Base-by-base conservation (phyloP, 1,139 yeast species). In the Taiozyma onychis region DNA sequence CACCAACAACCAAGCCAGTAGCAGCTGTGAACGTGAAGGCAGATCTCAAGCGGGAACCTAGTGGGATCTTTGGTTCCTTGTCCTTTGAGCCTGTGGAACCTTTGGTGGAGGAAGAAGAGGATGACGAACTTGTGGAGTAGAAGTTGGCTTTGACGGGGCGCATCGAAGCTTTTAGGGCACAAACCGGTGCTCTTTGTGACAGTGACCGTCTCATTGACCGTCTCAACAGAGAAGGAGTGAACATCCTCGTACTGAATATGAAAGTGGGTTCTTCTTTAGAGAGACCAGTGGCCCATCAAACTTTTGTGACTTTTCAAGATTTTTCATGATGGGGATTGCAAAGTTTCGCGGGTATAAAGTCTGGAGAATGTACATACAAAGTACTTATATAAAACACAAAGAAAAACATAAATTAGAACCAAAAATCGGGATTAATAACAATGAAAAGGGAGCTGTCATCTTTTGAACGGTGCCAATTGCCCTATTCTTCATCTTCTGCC, bases 1-100 rank as follows among this genome's bases (percentile, higher is more conserved):
- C 90, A 9, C 86, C 88, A 16, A 84, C 58, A 0, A 86, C 88
- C 44, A 85, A 63, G 4, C 78, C 65, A 0, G 89, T 74, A 2
- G 90, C 81, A 13, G 78, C 66, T 3, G 85, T 74, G 55, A 85
- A 84, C 6, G 87, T 80, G 39, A 84, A 72, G 8, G 82, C 81
- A 46, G 85, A 70, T 47, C 76, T 74, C 24, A 83, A 64, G 48
- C 73, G 70, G 4, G 63, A 57, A 71, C 69, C 69, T 37, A 66
- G 49, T 14, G 69, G 62, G 46, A 59, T 57, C 54, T 61, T 52
- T 21, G 45, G 39, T 28, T 56, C 57, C 49, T 34, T 50, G 39
- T 37, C 27, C 37, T 48, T 39, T 18, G 45, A 16, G 41, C 48
- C 39, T 7, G 43, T 44, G 39, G 41, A 13, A n/a, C n/a, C 16